A percentile compares a stretch with the other conserved stretches of the same genome.
phyloP scores from a whole-genome alignment of 805 yeast species.

The Cyberlindnera japonica region DNA sequence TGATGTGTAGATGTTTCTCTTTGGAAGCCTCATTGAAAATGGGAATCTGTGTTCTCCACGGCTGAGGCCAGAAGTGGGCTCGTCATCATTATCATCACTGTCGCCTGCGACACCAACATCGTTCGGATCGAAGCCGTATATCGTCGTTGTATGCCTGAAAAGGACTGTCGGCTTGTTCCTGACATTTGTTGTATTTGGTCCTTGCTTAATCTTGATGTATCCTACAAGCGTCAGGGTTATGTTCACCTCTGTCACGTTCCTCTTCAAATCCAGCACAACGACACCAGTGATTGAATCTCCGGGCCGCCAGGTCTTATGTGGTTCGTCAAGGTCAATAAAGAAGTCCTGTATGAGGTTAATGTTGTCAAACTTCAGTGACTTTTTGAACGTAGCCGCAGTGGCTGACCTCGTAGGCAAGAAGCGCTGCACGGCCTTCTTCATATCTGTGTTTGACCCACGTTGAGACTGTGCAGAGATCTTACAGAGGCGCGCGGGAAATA shows the following conservation, averaged over 20 bases:
- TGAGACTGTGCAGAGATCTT: too few relatives aligned
- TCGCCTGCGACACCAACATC: too few relatives aligned
- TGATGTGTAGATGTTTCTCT: slow-evolving; percentile 65
- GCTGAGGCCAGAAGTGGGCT: slow-evolving; percentile 44
- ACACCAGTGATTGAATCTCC: slow-evolving; percentile 73
- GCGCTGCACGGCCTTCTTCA: slow-evolving; percentile 29
- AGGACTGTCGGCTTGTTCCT: slow-evolving; percentile 48
- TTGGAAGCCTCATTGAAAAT: slow-evolving; percentile 77
- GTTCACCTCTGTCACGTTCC: slow-evolving; percentile 50
- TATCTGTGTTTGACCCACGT: too few relatives aligned
- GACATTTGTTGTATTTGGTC: slow-evolving; percentile 47
- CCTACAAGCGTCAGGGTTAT: slow-evolving; percentile 55
- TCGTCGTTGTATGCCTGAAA: slow-evolving; percentile 55
- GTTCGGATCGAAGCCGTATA: slow-evolving; percentile 46
- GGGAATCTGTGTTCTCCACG: slow-evolving; percentile 89
- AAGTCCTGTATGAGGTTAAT: slow-evolving; percentile 53
- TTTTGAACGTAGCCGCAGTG: slow-evolving; percentile 17
- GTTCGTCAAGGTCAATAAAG: slow-evolving; percentile 66
- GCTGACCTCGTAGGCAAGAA: slow-evolving; percentile 24
- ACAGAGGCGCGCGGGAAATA: too few relatives aligned
- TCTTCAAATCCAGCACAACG: slow-evolving; percentile 51
- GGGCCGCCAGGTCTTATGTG: slow-evolving; percentile 75
- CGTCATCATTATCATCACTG: slow-evolving; percentile 13
- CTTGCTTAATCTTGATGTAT: slow-evolving; percentile 48
- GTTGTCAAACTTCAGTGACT: slow-evolving; percentile 24